These are phyloP conservation scores for Cokeromyces recurvatus DNA, from an alignment of 371 early-diverging fungal species.

Conservation along the genomic window DNA sequence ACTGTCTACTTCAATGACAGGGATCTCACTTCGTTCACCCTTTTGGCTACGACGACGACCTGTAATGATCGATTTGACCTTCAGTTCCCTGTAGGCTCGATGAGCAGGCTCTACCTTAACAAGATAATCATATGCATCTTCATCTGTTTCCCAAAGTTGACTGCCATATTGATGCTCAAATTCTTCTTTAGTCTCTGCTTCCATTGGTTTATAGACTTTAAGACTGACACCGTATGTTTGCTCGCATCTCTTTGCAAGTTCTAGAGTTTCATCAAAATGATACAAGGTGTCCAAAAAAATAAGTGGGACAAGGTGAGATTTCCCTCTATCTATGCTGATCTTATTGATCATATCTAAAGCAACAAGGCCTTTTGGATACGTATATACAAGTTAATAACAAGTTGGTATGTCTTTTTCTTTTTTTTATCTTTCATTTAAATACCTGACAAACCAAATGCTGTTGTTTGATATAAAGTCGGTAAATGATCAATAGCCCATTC, in stretches of 20 bases:
- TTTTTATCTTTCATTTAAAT: too few species aligned
- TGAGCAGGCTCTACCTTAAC: slow-evolving; percentile 93
- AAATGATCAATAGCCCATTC: slow-evolving; percentile 83
- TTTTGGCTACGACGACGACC: slow-evolving; percentile 89
- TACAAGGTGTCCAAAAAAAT: slow-evolving; percentile 92
- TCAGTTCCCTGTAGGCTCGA: slow-evolving; percentile 77
- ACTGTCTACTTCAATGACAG: slow-evolving; percentile 79
- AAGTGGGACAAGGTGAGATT: slow-evolving; percentile 67
- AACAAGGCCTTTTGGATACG: too few species aligned
- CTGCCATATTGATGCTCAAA: slow-evolving; percentile 73
- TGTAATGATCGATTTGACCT: slow-evolving; percentile 78
- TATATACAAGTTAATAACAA: too few species aligned
- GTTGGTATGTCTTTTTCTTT: too few species aligned
- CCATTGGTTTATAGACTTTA: slow-evolving; percentile 69
- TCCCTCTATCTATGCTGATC: slow-evolving; percentile 50
- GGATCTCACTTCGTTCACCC: slow-evolving; percentile 74
- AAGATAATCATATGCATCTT: slow-evolving; percentile 82
- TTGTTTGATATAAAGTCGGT: slow-evolving; percentile 82
- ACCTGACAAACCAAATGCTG: slow-evolving; percentile 89
- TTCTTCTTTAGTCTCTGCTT: slow-evolving; percentile 51
- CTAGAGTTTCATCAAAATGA: slow-evolving; percentile 88
- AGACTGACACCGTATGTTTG: slow-evolving; percentile 69
- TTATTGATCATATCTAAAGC: slow-evolving; percentile 74
- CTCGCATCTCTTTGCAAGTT: slow-evolving; percentile 63
- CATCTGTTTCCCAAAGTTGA: slow-evolving; percentile 77